Base-by-base conservation (phyloP, 768 basidiomycete species). In the Lentinula sp. region DNA sequence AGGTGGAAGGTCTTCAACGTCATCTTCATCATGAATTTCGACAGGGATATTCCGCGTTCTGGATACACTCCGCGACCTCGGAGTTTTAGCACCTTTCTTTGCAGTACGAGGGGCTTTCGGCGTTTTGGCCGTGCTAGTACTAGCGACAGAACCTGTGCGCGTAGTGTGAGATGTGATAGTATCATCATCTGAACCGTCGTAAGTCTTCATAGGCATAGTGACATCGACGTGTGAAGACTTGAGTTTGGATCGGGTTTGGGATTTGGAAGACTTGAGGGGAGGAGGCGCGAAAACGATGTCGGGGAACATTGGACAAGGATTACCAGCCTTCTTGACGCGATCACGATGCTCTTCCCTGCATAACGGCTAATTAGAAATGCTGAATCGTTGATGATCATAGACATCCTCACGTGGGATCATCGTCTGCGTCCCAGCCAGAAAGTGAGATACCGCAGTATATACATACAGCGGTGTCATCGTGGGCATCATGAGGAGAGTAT, bases 401-500 rank as follows among this genome's bases (percentile, higher is more conserved):
- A 36, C n/a, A 15, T 58, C 76, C 90, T 61, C 72, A 97, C 95
- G 87, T 70, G 13, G 95, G 95, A 72, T 95, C 87, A 70, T 98
- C 95, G 13, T 83, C 84, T 33, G 80, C 76, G 46, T 94, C 91
- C 95, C 95, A 98, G 1, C 91, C 93, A 59, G 86, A 86, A 2
- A 96, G 82, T 1, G 85, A 80, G 37, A 88, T 77, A 48, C 86
- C 79, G 70, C 95, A 98, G 68, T 94, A 94, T 4, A 94, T 76
- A 72, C 95, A 98, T 0, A 86, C 86, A 0, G 85, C 93, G 1
- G 86, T 84, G 71, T 98, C 95, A 65, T 92, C 88, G 3, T 81
- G 87, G 1, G 76, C 66, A 12, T 77, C 73, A 60, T 86, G 82
- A 1, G 93, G 91, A 0, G 86, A 87, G 69, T 81, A 92, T 0